Evolutionary conservation across 179 eudicot genomes (phyloP).

Genomic region (Drosera spatulata): DNA sequence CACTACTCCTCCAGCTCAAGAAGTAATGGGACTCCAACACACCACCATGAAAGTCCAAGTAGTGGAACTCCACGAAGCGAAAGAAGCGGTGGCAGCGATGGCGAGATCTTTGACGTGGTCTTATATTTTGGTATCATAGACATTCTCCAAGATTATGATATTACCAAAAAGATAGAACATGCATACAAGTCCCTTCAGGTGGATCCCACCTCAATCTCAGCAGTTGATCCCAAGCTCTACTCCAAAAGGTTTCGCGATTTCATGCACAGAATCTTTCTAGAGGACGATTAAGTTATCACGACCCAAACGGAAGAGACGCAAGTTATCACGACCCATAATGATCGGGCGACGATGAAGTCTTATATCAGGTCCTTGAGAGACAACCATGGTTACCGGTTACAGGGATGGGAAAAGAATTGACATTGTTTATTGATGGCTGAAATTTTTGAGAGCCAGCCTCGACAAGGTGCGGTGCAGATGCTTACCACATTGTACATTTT

Average conservation of each 20-base stretch:
- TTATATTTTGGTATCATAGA: constrained; percentile 94
- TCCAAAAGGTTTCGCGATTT: constrained; percentile 92
- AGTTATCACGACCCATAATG: not conserved
- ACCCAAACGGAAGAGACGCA: not conserved
- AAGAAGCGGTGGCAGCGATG: constrained; percentile 2
- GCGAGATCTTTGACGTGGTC: constrained; percentile 61
- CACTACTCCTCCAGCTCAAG: not conserved
- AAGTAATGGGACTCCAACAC: constrained; percentile 1
- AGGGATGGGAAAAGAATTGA: not conserved
- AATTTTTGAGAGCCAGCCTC: constrained; percentile 22
- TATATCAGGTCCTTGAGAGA: not conserved
- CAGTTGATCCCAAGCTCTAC: constrained; percentile 93
- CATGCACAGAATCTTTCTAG: constrained; percentile 72
- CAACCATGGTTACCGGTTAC: not conserved
- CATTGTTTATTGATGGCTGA: constrained; percentile 11
- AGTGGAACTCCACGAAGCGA: constrained; percentile 24
- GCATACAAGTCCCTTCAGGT: constrained; percentile 93
- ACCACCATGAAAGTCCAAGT: constrained; percentile 3
- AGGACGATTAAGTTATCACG: constrained; percentile 35
- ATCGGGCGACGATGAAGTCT: not conserved
- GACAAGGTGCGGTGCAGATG: not conserved
- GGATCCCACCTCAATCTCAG: constrained; percentile 81
- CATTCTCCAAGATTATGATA: constrained; percentile 91
- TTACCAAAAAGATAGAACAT: constrained; percentile 88
- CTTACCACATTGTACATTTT: constrained; percentile 27